Base-by-base conservation (phyloP, 805 yeast genomes). In the Tetrapisispora nanseiensis region DNA sequence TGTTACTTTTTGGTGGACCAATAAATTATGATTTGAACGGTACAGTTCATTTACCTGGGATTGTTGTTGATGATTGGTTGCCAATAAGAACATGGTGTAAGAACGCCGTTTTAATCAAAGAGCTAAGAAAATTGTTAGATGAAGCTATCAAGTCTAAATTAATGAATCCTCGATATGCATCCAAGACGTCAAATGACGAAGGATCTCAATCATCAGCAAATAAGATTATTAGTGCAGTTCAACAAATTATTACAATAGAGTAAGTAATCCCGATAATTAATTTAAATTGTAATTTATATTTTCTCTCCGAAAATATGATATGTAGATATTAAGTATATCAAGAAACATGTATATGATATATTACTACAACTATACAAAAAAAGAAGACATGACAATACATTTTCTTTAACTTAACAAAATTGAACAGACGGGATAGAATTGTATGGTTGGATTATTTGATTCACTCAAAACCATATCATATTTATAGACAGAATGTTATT, bases 71-170 rank as follows among this genome's bases (percentile, higher is more conserved):
- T 51, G 72, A 72, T n/a, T 89, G 97, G 97, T 63, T 86, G 27
- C 94, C 96, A 0, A 71, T 90, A 11, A 71, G 85, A 47, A 86
- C 96, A 1, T 90, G 97, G 97, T 82, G 95, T 49, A 84, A 92
- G 50, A 86, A 89, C 53, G 97, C 89, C 1, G 95, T 90, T 2
- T 65, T 90, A 37, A 72, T 89, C 24, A 82, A 84, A 44, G 76
- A 81, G 45, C 63, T 90, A 43, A 67, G 95, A 51, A 55, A 63
- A 10, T 57, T 86, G 37, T 61, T 90, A 26, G 95, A 87, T 55
- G 66, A 70, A 16, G 76, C 83, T 0, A 74, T 90, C 42, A 81
- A 75, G 33, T 71, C 69, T 19, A 77, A 77, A 49, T 66, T 89
- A 35, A 76, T 69, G 18, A 63, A 62, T 27, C 82, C 84, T 2